Conservation (phyloP, 768 basidiomycete species). For the Phaeotremella skinneri region DNA sequence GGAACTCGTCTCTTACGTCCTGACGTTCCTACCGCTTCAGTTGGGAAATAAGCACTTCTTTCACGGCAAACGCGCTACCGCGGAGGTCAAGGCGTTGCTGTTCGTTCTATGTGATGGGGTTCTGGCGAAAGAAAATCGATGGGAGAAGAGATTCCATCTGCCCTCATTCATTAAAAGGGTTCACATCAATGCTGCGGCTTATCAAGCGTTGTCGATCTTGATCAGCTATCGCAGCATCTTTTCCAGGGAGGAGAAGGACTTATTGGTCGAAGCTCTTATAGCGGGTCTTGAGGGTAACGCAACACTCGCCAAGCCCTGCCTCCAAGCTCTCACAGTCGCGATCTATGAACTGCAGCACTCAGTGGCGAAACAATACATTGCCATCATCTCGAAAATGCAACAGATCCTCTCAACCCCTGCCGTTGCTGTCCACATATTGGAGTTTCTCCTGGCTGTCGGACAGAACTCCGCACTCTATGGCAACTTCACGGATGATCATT, state of each 20-base stretch:
- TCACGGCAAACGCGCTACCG: slow-evolving; percentile 79
- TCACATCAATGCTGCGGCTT: slow-evolving; percentile 83
- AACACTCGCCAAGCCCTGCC: slow-evolving; percentile 70
- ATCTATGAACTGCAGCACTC: slow-evolving; percentile 82
- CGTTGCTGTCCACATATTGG: slow-evolving; percentile 94
- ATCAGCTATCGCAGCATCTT: slow-evolving; percentile 82
- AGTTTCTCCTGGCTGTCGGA: slow-evolving; percentile 81
- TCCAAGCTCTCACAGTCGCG: slow-evolving; percentile 82
- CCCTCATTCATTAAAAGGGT: slow-evolving; percentile 59
- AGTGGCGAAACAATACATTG: slow-evolving; percentile 72
- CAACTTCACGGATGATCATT: slow-evolving; percentile 87
- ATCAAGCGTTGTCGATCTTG: slow-evolving; percentile 80
- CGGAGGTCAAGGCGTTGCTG: slow-evolving; percentile 63
- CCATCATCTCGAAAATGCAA: slow-evolving; percentile 73
- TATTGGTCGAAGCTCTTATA: slow-evolving; percentile 54
- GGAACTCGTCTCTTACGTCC: slow-evolving; percentile 87
- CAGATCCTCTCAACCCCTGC: slow-evolving; percentile 92
- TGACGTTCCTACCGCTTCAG: slow-evolving; percentile 87
- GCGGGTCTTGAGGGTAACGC: slow-evolving; percentile 52
- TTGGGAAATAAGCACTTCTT: slow-evolving; percentile 94
- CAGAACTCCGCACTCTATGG: slow-evolving; percentile 74
- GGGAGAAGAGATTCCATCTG: slow-evolving; percentile 43
- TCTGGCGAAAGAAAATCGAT: slow-evolving; percentile 27
- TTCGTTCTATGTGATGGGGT: slow-evolving; percentile 60
- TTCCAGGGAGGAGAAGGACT: slow-evolving; percentile 55